Evolutionary conservation across 1,284 basidiomycete genomes (phyloP).

Genomic region (Blastosporella zonata): DNA sequence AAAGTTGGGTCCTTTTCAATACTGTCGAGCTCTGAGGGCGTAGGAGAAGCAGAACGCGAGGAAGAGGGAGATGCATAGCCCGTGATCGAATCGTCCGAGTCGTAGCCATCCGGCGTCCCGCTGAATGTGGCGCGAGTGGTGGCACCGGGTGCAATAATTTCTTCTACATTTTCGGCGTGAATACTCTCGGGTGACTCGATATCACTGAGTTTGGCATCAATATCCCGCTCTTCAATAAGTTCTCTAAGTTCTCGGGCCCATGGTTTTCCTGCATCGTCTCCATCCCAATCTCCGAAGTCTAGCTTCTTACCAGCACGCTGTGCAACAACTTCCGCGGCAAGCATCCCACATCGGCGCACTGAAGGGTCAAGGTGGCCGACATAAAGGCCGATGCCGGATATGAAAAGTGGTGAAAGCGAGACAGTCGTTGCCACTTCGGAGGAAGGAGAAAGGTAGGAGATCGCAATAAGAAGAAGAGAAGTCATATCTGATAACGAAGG

Average conservation of each 20-base stretch:
- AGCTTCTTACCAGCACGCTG: constrained; percentile 60
- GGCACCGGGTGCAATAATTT: constrained; percentile 9
- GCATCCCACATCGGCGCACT: constrained; percentile 90
- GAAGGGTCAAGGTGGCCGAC: constrained; percentile 76
- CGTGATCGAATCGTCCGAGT: constrained; percentile 81
- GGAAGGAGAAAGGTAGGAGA: constrained; percentile 56
- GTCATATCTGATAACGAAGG: constrained; percentile 56
- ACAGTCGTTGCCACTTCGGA: constrained; percentile 41
- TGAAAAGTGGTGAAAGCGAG: constrained; percentile 59
- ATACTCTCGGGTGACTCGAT: constrained; percentile 11
- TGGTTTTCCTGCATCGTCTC: constrained; percentile 60
- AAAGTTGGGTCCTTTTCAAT: constrained; percentile 85
- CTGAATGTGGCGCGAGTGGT: constrained; percentile 17
- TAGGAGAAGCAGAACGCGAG: constrained; percentile 78
- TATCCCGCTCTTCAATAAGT: constrained; percentile 50
- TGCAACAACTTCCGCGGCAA: constrained; percentile 82
- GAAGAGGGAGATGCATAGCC: constrained; percentile 71
- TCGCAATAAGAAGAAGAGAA: constrained; percentile 59
- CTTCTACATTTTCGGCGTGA: neutral
- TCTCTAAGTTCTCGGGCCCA: constrained; percentile 63
- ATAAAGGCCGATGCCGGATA: constrained; percentile 74
- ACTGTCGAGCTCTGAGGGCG: constrained; percentile 74
- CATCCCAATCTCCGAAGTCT: constrained; percentile 85
- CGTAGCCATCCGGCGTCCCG: constrained; percentile 39
- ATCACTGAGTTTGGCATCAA: constrained; percentile 36